A percentile compares a stretch with the other conserved stretches of the same genome.
Conservation (phyloP, 202 grass and related monocot genomes). For the Schoenoplectus triqueter region DNA sequence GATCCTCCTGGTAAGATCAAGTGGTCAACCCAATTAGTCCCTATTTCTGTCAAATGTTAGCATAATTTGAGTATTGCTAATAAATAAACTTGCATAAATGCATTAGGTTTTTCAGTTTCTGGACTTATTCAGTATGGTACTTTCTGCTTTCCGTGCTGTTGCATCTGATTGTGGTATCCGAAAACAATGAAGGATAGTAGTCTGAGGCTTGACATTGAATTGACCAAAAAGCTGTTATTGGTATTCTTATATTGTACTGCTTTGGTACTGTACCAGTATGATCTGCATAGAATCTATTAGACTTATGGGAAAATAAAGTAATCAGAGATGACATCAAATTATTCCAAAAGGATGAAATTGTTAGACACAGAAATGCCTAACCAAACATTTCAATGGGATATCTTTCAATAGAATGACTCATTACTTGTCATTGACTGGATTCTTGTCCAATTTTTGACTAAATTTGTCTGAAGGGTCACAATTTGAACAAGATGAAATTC, state of each 20-base stretch:
- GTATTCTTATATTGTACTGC: not conserved
- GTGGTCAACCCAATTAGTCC: not conserved
- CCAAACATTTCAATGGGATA: not conserved
- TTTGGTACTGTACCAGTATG: not conserved
- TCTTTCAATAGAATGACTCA: not conserved
- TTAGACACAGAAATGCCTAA: not conserved
- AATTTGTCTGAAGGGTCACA: not conserved
- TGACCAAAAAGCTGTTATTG: constrained; percentile 9
- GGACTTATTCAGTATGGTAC: constrained; percentile 22
- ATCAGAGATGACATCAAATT: not conserved
- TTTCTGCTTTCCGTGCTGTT: not conserved
- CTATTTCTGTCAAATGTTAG: not conserved
- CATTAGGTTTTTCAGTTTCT: not conserved
- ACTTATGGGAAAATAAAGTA: not conserved
- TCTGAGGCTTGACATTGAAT: not conserved
- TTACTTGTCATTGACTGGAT: not conserved
- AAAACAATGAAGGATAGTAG: not conserved
- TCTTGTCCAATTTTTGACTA: not conserved
- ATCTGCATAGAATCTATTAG: not conserved
- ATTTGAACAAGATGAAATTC: not conserved
- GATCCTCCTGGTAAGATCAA: constrained; percentile 39
- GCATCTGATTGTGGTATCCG: not conserved
- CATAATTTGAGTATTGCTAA: constrained; percentile 4
- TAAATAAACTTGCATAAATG: not conserved
- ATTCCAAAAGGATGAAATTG: not conserved